Evolutionary conservation across 352 stramenopile species (phyloP).

Genomic region (Phytophthora sp.): DNA sequence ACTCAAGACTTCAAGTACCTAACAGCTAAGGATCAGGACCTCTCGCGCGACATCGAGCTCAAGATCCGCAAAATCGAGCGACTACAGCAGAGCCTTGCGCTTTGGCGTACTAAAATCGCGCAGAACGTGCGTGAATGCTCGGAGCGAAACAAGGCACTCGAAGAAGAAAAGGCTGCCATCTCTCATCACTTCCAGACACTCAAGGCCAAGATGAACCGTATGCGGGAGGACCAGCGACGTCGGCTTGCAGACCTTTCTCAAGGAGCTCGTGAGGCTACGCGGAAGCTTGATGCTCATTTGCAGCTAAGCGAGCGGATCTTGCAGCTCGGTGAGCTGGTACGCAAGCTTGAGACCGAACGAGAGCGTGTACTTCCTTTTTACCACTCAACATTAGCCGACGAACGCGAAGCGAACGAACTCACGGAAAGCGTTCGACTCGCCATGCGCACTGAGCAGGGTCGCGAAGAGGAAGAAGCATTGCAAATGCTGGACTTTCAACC

Average conservation of each 20-base stretch:
- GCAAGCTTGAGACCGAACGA: conserved; percentile 92
- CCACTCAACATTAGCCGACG: conserved; percentile 56
- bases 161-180: conserved; percentile 91
- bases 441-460: conserved; percentile 35
- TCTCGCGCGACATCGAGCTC: conserved; percentile 93
- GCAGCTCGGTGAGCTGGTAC: conserved; percentile 87
- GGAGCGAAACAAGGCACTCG: conserved; percentile 89
- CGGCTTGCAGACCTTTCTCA: conserved; percentile 84
- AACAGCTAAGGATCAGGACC: conserved; percentile 91
- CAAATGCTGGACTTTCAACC: conserved; percentile 57
- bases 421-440: conserved; percentile 64
- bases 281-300: conserved; percentile 70
- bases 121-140: conserved; percentile 91
- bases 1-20: conserved; percentile 96
- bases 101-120: conserved; percentile 93
- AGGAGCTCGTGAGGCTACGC: conserved; percentile 78
- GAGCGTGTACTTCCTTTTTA: conserved; percentile 93
- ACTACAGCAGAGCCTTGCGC: conserved; percentile 87
- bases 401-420: conserved; percentile 66
- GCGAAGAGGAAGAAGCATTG: conserved; percentile 46
- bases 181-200: conserved; percentile 83
- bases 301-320: conserved; percentile 87
- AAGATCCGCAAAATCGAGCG: conserved; percentile 95
- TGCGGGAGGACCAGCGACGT: conserved; percentile 83
- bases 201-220: conserved; percentile 91